A percentile compares a stretch with the other conserved stretches of the same genome.
phyloP scores from a whole-genome alignment of 345 rosid species.

The Hibiscus mutabilis region DNA sequence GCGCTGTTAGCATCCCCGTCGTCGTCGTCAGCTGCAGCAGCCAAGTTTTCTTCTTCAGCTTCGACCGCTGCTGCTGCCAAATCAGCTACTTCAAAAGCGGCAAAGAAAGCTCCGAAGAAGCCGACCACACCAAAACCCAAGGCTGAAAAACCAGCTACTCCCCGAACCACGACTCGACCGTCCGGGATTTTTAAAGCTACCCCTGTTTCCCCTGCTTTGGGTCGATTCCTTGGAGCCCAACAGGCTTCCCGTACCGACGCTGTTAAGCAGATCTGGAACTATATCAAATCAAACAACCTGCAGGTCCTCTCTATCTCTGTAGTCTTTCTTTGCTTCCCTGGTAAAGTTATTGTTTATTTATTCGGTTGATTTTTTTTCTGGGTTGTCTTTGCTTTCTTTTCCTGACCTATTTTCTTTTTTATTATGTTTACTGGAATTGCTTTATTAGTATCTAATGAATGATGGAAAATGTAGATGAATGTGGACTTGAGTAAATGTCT shows the following conservation, averaged over 20 bases:
- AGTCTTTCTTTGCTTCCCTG: not conserved
- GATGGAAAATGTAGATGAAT: not conserved
- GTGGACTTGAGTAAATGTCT: not conserved
- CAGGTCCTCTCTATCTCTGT: conserved; percentile 42
- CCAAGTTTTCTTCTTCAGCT: conserved; percentile 13
- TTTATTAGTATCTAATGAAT: not conserved
- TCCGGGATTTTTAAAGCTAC: conserved; percentile 43
- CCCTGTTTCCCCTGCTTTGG: conserved; percentile 65
- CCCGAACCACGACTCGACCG: conserved; percentile 11
- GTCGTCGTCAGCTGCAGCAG: conserved; percentile 2
- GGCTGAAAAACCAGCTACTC: conserved; percentile 26
- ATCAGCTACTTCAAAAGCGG: not conserved
- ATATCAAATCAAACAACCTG: conserved; percentile 64
- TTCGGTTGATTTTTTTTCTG: not conserved
- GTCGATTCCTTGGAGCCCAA: conserved; percentile 49
- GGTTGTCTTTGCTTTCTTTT: not conserved
- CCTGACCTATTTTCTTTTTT: not conserved
- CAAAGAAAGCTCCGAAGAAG: conserved; percentile 3
- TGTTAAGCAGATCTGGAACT: conserved; percentile 67
- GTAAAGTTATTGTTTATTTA: not conserved
- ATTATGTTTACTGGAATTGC: not conserved
- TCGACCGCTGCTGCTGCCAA: not conserved
- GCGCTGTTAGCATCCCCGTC: conserved; percentile 51
- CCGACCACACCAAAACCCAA: conserved; percentile 14
- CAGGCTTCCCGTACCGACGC: conserved; percentile 62